Base-by-base conservation (phyloP, 345 rosid genomes). In the Gossypioides kirkii region DNA sequence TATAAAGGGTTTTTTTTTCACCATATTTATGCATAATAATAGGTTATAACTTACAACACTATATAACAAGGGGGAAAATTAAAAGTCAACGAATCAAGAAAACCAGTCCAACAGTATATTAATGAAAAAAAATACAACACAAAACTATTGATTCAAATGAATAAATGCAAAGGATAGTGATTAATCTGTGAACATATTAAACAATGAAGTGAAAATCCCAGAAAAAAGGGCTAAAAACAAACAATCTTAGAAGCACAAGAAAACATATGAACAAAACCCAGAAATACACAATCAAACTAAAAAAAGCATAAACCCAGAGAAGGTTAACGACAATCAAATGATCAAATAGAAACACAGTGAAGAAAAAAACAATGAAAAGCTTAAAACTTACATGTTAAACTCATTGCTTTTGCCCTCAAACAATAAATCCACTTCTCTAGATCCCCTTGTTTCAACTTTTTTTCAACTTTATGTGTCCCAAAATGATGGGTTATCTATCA, bases 371-470 rank as follows among this genome's bases (percentile, higher is more conserved):
- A 56, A 47, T 52, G 58, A 26, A 49, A 26, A 68, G 43, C 14
- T 68, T 14, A 26, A 68, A 68, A 54, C 59, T 68, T 49, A 68
- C 71, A 10, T 68, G 10, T 4, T 13, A 26, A 68, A 25, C 45
- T 4, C 59, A 26, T 68, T 16, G 59, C 9, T 6, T 26, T 49
- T 16, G 22, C 23, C 71, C 23, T 26, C 7, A 26, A 10, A 9
- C 45, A 49, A 26, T 55, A 55, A 55, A 22, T 32, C 59, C 16
- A 49, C 56, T 54, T 17, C 43, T 26, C 59, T 4, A 68, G 36
- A 58, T 58, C 17, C 32, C 71, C 67, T 4, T 26, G 43, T 17
- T 47, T 49, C 43, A 10, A 9, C 3, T 16, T 67, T 14, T 7
- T 22, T 23, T 58, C 60, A 55, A 55, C 60, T 55, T 20, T 22